phyloP scores from a whole-genome alignment of 495 filamentous ascomycete species.

The Trichoderma parareesei region DNA sequence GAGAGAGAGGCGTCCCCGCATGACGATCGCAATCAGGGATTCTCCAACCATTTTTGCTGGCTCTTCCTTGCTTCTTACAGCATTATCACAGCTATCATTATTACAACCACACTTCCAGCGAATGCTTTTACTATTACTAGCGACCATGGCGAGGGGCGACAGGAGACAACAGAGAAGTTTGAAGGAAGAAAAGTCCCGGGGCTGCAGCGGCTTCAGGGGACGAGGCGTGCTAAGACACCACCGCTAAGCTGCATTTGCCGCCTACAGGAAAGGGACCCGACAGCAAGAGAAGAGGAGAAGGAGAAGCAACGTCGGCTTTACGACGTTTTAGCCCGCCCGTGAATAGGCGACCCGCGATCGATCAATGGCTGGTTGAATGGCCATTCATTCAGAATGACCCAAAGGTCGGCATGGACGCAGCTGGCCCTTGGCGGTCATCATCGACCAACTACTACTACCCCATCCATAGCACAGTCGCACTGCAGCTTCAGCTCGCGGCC shows the following conservation, averaged over 20 bases:
- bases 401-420: too few species aligned
- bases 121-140: too few species aligned
- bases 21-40: slow-evolving; percentile 3
- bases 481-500: slow-evolving; percentile 6
- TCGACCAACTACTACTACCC: too few species aligned
- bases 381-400: not conserved
- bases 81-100: too few species aligned
- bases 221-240: not conserved
- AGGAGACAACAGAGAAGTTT: not conserved
- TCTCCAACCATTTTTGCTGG: slow-evolving; percentile 1
- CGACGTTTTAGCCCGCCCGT: not conserved
- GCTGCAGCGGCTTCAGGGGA: not conserved
- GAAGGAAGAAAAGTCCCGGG: not conserved
- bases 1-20: slow-evolving; percentile 5
- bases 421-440: too few species aligned
- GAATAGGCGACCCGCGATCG: not conserved
- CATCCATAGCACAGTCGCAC: not conserved
- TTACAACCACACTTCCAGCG: too few species aligned
- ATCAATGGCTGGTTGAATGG: not conserved
- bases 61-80: not conserved
- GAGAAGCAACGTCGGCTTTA: not conserved
- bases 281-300: not conserved
- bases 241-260: not conserved
- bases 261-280: not conserved
- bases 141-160: not conserved